Percentiles rank a stretch among this genome's conserved stretches.
These are phyloP conservation scores for Hyphochytrium catenoides DNA, from an alignment of 352 stramenopile species.

Conservation along the genomic window DNA sequence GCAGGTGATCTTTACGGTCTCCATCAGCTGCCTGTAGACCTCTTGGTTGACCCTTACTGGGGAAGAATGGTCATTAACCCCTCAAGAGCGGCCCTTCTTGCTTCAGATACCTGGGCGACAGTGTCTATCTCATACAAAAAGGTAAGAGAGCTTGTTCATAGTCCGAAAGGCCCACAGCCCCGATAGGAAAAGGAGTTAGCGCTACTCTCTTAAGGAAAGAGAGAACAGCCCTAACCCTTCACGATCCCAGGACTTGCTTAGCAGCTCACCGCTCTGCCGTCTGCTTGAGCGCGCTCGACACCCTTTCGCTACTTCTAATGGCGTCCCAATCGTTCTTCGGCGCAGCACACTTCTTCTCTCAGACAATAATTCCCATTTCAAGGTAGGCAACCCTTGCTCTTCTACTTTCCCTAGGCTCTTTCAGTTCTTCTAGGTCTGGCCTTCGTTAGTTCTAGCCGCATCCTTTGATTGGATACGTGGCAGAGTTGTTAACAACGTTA, in stretches of 20 bases:
- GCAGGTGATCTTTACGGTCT: constrained; percentile 2
- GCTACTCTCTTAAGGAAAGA: too few species aligned
- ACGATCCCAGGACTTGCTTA: constrained; percentile 9
- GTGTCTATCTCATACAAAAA: constrained; percentile 7
- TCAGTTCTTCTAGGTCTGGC: too few species aligned
- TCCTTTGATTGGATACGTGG: too few species aligned
- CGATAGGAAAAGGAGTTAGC: too few species aligned
- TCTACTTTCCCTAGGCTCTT: too few species aligned
- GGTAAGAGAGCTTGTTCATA: too few species aligned
- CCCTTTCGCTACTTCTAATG: constrained; percentile 11
- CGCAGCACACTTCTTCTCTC: constrained; percentile 4
- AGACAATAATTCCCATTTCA: too few species aligned
- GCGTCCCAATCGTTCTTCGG: constrained; percentile 7
- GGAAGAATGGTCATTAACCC: constrained; percentile 9
- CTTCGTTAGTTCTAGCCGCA: too few species aligned
- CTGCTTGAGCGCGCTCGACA: constrained; percentile 8
- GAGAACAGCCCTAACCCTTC: constrained; percentile 6
- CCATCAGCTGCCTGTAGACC: constrained; percentile 6
- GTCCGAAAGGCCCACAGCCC: too few species aligned
- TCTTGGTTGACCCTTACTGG: constrained; percentile 11
- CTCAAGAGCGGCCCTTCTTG: constrained; percentile 9
- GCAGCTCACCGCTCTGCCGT: constrained; percentile 5
- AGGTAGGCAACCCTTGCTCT: too few species aligned
- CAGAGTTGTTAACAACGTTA: too few species aligned
- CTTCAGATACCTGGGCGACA: constrained; percentile 11